Evolutionary conservation across 306 rosid species (phyloP).

Genomic region (Casuarina equisetifolia): DNA sequence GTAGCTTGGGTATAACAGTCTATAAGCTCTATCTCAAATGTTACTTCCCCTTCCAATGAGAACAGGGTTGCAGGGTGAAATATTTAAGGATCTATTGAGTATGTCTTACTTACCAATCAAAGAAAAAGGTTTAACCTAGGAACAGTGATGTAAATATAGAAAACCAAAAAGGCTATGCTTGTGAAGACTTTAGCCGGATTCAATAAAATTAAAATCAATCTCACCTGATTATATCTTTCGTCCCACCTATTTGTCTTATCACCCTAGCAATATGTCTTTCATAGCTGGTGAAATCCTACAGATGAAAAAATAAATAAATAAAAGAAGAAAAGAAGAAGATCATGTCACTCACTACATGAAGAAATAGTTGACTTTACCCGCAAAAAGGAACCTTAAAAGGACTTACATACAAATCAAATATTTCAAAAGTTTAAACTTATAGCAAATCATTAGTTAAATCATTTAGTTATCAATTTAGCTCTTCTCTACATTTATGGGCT

Average conservation of each 20-base stretch:
- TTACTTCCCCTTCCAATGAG: neutral
- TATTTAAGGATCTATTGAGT: neutral
- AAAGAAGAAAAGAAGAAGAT: slow-evolving; percentile 5
- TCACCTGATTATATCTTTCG: slow-evolving; percentile 73
- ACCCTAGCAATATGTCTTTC: slow-evolving; percentile 64
- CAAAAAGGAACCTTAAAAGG: neutral
- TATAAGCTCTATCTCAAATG: neutral
- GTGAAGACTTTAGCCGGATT: neutral
- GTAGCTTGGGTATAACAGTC: neutral
- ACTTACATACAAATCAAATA: neutral
- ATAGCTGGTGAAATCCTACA: slow-evolving; percentile 56
- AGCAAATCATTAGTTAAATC: no score
- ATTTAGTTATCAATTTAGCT: no score
- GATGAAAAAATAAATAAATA: no score
- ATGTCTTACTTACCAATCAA: neutral
- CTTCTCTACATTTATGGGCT: no score
- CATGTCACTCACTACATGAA: slow-evolving; percentile 15
- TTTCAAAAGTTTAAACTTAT: no score
- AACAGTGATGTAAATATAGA: neutral
- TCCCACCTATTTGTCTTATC: slow-evolving; percentile 68
- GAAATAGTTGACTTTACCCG: slow-evolving; percentile 21
- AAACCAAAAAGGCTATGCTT: neutral
- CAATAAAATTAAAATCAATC: slow-evolving; percentile 22
- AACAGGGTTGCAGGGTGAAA: neutral
- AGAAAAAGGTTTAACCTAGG: neutral